These are phyloP conservation scores for Fusarium foetens DNA, from an alignment of 2,329 filamentous ascomycete species.

Conservation along the genomic window DNA sequence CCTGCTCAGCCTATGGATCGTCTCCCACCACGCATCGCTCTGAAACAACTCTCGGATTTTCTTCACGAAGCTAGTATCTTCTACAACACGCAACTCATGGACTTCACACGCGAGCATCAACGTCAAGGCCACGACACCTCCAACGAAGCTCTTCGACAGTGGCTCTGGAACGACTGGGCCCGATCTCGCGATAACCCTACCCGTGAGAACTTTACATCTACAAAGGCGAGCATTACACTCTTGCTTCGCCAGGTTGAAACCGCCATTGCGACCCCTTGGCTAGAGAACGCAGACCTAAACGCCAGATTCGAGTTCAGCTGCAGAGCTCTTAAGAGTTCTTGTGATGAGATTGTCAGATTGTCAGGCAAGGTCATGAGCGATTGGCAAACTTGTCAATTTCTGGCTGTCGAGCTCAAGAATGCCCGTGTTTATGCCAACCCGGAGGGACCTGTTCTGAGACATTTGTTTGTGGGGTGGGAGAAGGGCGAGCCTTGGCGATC, in stretches of 20 bases:
- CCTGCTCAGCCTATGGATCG: not conserved
- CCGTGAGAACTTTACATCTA: constrained; percentile 23
- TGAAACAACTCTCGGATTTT: constrained; percentile 28
- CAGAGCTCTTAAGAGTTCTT: not conserved
- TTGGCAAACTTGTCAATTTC: constrained; percentile 30
- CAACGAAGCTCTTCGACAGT: constrained; percentile 14
- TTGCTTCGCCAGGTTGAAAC: constrained; percentile 16
- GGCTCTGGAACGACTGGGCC: constrained; percentile 30
- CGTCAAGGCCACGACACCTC: constrained; percentile 8
- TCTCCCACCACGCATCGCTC: constrained; percentile 33
- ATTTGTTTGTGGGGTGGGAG: constrained; percentile 25
- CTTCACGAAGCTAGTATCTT: constrained; percentile 14
- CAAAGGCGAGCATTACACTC: constrained; percentile 11
- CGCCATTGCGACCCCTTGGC: constrained; percentile 15
- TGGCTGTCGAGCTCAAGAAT: constrained; percentile 27
- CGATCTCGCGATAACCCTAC: not conserved
- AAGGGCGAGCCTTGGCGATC: not conserved
- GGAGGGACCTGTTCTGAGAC: constrained; percentile 19
- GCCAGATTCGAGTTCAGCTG: constrained; percentile 19
- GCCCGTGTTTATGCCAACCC: constrained; percentile 25
- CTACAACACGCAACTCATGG: constrained; percentile 19
- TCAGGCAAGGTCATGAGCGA: constrained; percentile 15
- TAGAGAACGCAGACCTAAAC: constrained; percentile 4
- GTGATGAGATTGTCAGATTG: constrained; percentile 19
- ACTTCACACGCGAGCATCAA: constrained; percentile 13